Evolutionary conservation across 306 rosid genomes (phyloP), one percentile per base, ranked within the genome.

Genomic region (Cicer chorassanicum): DNA sequence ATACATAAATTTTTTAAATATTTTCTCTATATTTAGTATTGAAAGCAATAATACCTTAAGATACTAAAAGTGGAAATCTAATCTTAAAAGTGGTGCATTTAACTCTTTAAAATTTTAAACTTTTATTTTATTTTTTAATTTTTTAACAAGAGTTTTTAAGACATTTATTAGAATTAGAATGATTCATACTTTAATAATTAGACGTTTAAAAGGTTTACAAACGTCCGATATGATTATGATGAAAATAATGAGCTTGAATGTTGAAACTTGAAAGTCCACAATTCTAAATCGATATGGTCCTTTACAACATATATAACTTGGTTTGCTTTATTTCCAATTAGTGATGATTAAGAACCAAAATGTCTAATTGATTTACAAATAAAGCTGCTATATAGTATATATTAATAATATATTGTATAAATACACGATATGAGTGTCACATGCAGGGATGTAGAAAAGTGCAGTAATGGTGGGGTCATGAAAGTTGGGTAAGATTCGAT

Each of bases 401-500:
- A 38, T 38, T 36, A 10, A 38, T 62, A 10, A 16, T 41, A 61
- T n/a, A 8, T 41, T 63, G 44, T 36, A 61, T 61, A 34, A 9
- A 9, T 45, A 42, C 12, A 54, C 62, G 16, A 16, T 69, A 50
- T 3, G 68, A 15, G 0, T 46, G 41, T 73, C 83, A 73, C 79
- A 66, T 34, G 70, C 44, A 41, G n/a, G 73, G 44, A 38, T 21
- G 45, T 55, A 38, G 63, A 79, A 60, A 72, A 41, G 19, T 54
- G 55, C 1, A 21, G 64, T 18, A 38, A 69, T 76, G 84, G 80
- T 60, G 11, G 84, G 80, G 77, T 80, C 21, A 24, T 49, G 44
- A 55, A 67, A 74, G 69, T 69, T 69, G 81, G 73, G 68, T 61
- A 29, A 16, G 69, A 81, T 62, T 69, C 56, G 42, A 81, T 68